Evolutionary conservation across 164 flowering plant species (phyloP).

Genomic region (Sextonia rubra): DNA sequence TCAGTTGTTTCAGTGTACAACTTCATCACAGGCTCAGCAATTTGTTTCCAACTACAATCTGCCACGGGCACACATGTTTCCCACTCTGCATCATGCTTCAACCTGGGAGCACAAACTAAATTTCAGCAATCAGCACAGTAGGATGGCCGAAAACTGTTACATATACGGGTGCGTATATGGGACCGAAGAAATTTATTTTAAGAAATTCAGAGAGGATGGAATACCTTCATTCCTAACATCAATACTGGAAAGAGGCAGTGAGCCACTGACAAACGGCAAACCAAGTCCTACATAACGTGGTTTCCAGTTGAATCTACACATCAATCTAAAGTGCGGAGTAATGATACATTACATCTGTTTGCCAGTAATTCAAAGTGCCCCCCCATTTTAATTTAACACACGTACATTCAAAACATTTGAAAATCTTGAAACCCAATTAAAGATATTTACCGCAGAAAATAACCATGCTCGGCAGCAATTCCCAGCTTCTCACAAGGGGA

Average conservation of each 20-base stretch:
- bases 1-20: slow-evolving; percentile 75
- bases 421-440: not conserved
- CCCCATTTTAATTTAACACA: not conserved
- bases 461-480: slow-evolving; percentile 76
- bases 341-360: not conserved
- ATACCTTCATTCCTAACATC: not conserved
- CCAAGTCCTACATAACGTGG: not conserved
- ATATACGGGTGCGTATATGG: too few relatives aligned
- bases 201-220: not conserved
- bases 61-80: slow-evolving; percentile 48
- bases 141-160: not conserved
- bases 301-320: not conserved
- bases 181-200: too few relatives aligned
- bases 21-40: slow-evolving; percentile 68
- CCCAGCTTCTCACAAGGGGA: slow-evolving; percentile 61
- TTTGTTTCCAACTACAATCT: slow-evolving; percentile 64
- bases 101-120: slow-evolving; percentile 6
- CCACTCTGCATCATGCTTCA: slow-evolving; percentile 56
- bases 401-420: not conserved
- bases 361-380: not conserved
- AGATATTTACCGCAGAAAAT: slow-evolving; percentile 44
- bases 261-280: not conserved
- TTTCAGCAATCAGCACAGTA: not conserved
- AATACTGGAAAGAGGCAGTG: not conserved
- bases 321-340: not conserved